Base-by-base conservation (phyloP, 192 early-diverging fungal genomes). In the Coemansia sp. region DNA sequence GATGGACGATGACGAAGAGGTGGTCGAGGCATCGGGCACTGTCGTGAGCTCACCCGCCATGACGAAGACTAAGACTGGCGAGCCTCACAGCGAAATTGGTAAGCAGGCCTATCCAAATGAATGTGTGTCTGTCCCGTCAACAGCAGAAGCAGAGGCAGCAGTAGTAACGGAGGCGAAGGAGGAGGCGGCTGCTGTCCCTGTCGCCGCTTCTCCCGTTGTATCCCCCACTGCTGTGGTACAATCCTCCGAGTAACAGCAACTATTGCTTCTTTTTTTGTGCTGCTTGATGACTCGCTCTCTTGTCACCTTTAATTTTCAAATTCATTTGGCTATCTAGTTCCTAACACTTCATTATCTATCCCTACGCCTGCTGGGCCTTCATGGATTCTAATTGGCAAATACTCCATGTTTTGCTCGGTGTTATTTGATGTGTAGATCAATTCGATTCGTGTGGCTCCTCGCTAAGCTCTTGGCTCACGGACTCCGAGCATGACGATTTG, bases 381-480 rank as follows among this genome's bases (percentile, higher is more conserved):
- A 11, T 53, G 11, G 53, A 56, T 13, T 15, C 53, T 56, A 56
- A n/a, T n/a, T 32, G 53, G 13, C 53, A 32, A 53, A 53, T 53
- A 13, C 29, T 32, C 9, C 27, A 15, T 53, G 24, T 32, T 47
- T 6, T 49, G 13, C 10, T 32, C 20, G 45, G 12, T 61, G 18
- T 73, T 38, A 49, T 43, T 52, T 32, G 53, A 29, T 43, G 35
- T 53, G 50, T 62, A 34, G 68, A 70, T 56, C 60, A 63, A 13
- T 37, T 70, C 11, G 74, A 67, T 30, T 69, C 65, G 35, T 69
- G 68, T 49, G 71, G 78, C 5, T 56, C 53, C 32, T 80, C 78
- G 38, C 62, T 80, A 16, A 75, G 69, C 39, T 75, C 78, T 16
- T 74, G 73, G 69, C 50, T 62, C 27, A 67, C 71, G 2, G 71